Base-by-base conservation (phyloP, 306 rosid genomes). In the Calophaca sinica region DNA sequence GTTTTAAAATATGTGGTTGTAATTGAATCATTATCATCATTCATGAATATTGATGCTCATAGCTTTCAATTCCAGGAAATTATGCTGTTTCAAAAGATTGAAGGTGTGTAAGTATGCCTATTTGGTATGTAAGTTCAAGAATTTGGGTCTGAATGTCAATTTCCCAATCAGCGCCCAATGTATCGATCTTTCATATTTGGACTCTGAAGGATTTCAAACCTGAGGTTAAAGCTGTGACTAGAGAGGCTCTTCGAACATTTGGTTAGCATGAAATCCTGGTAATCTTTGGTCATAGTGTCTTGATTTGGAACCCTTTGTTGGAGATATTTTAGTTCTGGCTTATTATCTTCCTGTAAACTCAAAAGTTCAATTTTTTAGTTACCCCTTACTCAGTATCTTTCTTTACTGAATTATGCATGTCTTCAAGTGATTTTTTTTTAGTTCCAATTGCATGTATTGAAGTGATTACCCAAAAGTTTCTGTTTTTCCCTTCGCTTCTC, bases 121-220 rank as follows among this genome's bases (percentile, higher is more conserved):
- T 93, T 93, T 63, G 98, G 98, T 88, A 90, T 93, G 98, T 93
- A 90, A 57, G 98, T 93, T 60, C 98, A 93, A 84, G 98, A 93
- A 82, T 93, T 93, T 87, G 96, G 96, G 76, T 84, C 98, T 9
- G 96, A 93, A 81, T 62, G 83, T 29, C 91, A 89, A 32, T 89
- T 89, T 73, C 98, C 98, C 35, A 93, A 93, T 70, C 96, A 90
- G 84, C 98, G 98, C 2, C 96, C 96, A 46, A 96, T 90, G 9
- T 90, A 93, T 86, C 91, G n/a, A n/a, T n/a, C n/a, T 93, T 58
- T 93, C 98, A 6, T 93, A 93, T 83, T 83, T 93, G 53, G 98
- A 93, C 67, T 93, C 98, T 39, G 96, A 93, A 93, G 96, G 90
- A 93, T 79, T 93, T 93, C 77, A 85, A 96, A 79, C 98, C 96